Percentiles rank a stretch among this genome's conserved stretches.
Evolutionary conservation across 1,284 basidiomycete species (phyloP).

Genomic region (Melampsora larici-populina): DNA sequence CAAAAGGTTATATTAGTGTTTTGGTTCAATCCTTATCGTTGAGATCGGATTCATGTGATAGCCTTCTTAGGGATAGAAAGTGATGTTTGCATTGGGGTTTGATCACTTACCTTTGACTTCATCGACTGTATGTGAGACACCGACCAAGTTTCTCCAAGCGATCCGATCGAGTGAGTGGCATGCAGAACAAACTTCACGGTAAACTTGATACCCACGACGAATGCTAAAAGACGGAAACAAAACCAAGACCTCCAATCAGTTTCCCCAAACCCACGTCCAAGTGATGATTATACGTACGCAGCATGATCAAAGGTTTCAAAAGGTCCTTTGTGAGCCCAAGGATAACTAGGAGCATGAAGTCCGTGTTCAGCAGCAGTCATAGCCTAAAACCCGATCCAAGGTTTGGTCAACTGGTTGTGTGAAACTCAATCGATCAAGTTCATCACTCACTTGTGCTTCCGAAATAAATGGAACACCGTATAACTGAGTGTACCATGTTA

Average conservation of each 20-base stretch:
- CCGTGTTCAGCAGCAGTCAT: constrained; percentile 89
- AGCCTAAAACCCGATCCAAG: constrained; percentile 60
- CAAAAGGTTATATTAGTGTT: neutral
- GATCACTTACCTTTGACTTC: constrained; percentile 64
- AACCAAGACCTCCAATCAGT: neutral
- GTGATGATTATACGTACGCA: constrained; percentile 50
- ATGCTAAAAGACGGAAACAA: constrained; percentile 62
- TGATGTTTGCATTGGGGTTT: too few species aligned
- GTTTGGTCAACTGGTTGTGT: neutral
- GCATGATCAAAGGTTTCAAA: constrained; percentile 94
- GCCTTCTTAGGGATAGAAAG: neutral
- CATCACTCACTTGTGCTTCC: constrained; percentile 26
- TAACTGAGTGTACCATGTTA: constrained; percentile 41
- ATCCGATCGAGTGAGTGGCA: constrained; percentile 99
- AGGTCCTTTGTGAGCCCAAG: constrained; percentile 83
- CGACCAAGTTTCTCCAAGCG: constrained; percentile 99
- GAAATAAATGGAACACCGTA: constrained; percentile 39
- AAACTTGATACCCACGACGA: constrained; percentile 96
- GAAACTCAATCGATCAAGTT: neutral
- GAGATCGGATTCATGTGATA: neutral
- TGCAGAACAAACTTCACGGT: constrained; percentile 97
- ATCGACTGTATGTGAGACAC: constrained; percentile 91
- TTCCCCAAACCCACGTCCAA: neutral
- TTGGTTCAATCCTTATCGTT: neutral
- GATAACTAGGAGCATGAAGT: constrained; percentile 81